Conservation (phyloP, 768 basidiomycete genomes). For the Podaxis pistillaris region DNA sequence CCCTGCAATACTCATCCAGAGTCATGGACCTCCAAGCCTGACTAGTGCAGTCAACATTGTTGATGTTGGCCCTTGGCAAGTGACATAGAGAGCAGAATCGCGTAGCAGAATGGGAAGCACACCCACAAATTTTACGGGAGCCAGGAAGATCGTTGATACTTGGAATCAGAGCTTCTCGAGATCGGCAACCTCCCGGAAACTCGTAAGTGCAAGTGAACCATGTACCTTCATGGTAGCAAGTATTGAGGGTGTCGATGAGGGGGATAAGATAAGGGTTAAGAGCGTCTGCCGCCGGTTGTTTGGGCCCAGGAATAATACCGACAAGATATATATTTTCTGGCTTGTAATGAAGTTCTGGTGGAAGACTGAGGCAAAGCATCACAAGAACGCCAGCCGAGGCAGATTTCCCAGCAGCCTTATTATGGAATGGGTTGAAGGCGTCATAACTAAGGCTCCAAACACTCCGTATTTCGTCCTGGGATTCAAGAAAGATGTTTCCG, state of each 20-base stretch:
- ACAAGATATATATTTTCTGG: slow-evolving; percentile 35
- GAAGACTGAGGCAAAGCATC: slow-evolving; percentile 33
- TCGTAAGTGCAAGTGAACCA: slow-evolving; percentile 21
- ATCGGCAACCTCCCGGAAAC: slow-evolving; percentile 21
- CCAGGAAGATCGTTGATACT: slow-evolving; percentile 34
- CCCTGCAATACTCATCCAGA: background rate
- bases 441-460: slow-evolving; percentile 20
- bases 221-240: slow-evolving; percentile 28
- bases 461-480: background rate
- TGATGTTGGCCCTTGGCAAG: slow-evolving; percentile 1
- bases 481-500: slow-evolving; percentile 7
- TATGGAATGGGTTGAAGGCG: slow-evolving; percentile 30
- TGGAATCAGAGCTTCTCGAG: slow-evolving; percentile 27
- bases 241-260: slow-evolving; percentile 32
- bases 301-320: slow-evolving; percentile 22
- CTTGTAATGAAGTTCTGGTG: slow-evolving; percentile 22
- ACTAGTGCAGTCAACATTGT: slow-evolving; percentile 8
- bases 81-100: slow-evolving; percentile 16
- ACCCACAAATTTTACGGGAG: slow-evolving; percentile 25
- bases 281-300: slow-evolving; percentile 26
- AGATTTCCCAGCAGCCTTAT: slow-evolving; percentile 24
- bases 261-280: slow-evolving; percentile 35
- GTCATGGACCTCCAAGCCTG: background rate
- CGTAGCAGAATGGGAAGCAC: slow-evolving; percentile 12
- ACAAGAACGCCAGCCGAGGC: slow-evolving; percentile 23